Evolutionary conservation across 1,139 yeast genomes (phyloP).

Genomic region (Nakaseomyces nivariensis): DNA sequence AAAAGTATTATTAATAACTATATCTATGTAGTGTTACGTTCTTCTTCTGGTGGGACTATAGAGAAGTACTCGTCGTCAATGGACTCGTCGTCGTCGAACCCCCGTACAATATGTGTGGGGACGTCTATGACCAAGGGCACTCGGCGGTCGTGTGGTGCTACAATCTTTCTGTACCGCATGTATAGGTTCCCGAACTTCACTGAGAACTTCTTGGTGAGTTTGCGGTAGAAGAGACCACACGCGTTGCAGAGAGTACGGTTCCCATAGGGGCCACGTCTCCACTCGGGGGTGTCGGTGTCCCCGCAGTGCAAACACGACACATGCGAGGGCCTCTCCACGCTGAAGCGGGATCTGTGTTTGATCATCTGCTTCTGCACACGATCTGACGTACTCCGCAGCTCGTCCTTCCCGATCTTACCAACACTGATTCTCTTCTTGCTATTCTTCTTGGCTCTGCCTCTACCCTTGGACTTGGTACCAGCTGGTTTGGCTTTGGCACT

Average conservation of each 20-base stretch:
- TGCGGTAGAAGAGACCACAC: conserved; percentile 70
- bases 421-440: neutral
- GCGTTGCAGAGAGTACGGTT: conserved; percentile 70
- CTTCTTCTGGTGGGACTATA: conserved; percentile 1
- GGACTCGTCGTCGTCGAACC: conserved; percentile 14
- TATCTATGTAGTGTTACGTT: neutral
- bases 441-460: neutral
- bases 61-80: conserved; percentile 20
- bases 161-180: conserved; percentile 22
- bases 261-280: conserved; percentile 78
- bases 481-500: neutral
- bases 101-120: conserved; percentile 18
- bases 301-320: conserved; percentile 42
- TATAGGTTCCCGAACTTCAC: conserved; percentile 22
- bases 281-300: conserved; percentile 69
- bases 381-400: neutral
- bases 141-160: conserved; percentile 19
- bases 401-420: neutral
- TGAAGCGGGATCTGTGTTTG: neutral
- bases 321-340: neutral
- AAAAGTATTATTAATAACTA: no score
- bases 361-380: neutral
- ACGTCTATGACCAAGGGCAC: conserved; percentile 22
- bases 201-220: conserved; percentile 42
- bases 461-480: neutral